Evolutionary conservation across 179 eudicot genomes (phyloP).

Genomic region (Camellia oleifera): DNA sequence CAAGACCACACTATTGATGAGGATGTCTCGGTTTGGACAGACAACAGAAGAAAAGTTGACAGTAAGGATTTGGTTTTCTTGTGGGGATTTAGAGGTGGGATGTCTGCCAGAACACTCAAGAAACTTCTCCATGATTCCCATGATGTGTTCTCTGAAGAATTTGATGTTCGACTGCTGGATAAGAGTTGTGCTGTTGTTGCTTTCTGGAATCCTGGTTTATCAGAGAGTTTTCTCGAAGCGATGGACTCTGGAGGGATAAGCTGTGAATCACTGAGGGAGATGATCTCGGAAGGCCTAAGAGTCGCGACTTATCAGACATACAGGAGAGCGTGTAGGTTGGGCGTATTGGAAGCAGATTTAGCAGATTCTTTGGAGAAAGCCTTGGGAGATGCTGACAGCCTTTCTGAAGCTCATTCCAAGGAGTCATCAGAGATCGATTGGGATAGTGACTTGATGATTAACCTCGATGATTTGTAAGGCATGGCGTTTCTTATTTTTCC

Average conservation of each 20-base stretch:
- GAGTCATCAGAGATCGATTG: constrained; percentile 33
- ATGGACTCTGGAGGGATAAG: constrained; percentile 46
- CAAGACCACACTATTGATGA: constrained; percentile 33
- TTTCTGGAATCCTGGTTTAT: constrained; percentile 55
- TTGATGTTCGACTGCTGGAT: constrained; percentile 71
- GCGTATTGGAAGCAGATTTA: constrained; percentile 56
- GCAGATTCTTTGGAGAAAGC: constrained; percentile 75
- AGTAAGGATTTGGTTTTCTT: constrained; percentile 65
- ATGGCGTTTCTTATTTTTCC: not conserved
- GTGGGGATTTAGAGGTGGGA: constrained; percentile 78
- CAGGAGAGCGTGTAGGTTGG: constrained; percentile 45
- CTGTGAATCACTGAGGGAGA: constrained; percentile 40
- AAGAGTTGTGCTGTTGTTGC: constrained; percentile 70
- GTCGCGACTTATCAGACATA: constrained; percentile 60
- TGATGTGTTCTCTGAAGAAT: constrained; percentile 53
- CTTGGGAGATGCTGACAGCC: constrained; percentile 24
- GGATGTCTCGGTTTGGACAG: constrained; percentile 43
- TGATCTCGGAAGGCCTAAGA: constrained; percentile 59
- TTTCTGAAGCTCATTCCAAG: constrained; percentile 12
- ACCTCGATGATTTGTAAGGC: constrained; percentile 42
- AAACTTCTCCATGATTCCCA: constrained; percentile 47
- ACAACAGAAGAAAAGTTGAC: constrained; percentile 46
- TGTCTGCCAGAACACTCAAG: constrained; percentile 48
- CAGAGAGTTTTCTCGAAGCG: constrained; percentile 48
- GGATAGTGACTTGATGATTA: constrained; percentile 42